Evolutionary conservation across 176 grass and related monocot genomes (phyloP).

Genomic region (Hordeum marinum): DNA sequence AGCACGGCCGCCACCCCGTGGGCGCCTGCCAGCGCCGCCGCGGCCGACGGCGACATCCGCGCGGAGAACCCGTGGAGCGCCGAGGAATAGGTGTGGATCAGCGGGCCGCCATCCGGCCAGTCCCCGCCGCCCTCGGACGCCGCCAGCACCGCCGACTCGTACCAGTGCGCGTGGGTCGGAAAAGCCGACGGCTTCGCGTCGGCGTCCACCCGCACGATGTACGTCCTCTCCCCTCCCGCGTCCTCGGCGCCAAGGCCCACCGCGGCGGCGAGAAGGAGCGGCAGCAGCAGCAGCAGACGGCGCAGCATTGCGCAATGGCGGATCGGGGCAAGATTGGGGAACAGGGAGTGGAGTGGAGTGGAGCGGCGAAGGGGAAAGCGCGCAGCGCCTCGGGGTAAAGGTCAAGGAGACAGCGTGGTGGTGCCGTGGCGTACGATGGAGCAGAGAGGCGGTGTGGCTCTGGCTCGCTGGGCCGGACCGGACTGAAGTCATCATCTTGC

Average conservation of each 20-base stretch:
- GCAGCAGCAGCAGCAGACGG: background rate
- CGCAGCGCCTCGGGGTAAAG: slow-evolving; percentile 25
- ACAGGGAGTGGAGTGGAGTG: background rate
- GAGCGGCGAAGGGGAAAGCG: slow-evolving; percentile 12
- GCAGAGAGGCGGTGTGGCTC: background rate
- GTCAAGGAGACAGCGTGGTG: background rate
- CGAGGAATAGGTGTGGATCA: slow-evolving; percentile 88
- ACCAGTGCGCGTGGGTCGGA: slow-evolving; percentile 93
- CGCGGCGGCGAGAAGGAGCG: background rate
- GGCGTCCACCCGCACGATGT: slow-evolving; percentile 82
- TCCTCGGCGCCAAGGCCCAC: background rate
- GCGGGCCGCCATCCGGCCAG: slow-evolving; percentile 56
- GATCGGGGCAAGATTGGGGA: slow-evolving; percentile 2
- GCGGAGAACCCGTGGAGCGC: slow-evolving; percentile 78
- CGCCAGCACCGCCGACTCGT: slow-evolving; percentile 56
- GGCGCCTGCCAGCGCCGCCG: slow-evolving; percentile 21
- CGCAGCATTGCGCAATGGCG: slow-evolving; percentile 24
- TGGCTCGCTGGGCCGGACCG: background rate
- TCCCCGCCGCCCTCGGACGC: slow-evolving; percentile 23
- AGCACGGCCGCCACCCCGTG: slow-evolving; percentile 62
- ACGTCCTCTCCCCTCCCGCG: slow-evolving; percentile 41
- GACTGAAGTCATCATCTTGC: background rate
- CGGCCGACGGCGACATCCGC: slow-evolving; percentile 49
- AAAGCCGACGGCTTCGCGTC: slow-evolving; percentile 87
- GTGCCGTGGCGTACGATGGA: background rate